These are phyloP conservation scores for Pinus tabuliformis DNA, from an alignment of 75 land plant genomes.

Conservation along the genomic window DNA sequence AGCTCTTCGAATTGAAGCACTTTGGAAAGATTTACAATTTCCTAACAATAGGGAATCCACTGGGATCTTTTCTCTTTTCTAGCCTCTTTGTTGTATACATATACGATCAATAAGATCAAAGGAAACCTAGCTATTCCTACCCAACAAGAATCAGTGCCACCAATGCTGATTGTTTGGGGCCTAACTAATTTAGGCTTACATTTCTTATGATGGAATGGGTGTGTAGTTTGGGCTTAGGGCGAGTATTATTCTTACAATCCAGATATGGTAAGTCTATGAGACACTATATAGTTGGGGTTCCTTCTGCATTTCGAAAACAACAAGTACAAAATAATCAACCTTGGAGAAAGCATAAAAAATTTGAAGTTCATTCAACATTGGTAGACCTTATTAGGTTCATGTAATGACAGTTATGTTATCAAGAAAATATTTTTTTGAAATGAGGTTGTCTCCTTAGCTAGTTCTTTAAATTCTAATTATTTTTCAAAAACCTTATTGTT, in stretches of 20 bases:
- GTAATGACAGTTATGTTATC: too few species aligned
- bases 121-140: neutral
- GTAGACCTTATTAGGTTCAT: too few species aligned
- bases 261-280: slow-evolving; percentile 21
- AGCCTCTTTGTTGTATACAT: slow-evolving; percentile 36
- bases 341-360: too few species aligned
- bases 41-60: slow-evolving; percentile 33
- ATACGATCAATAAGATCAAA: slow-evolving; percentile 29
- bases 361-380: too few species aligned
- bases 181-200: slow-evolving; percentile 34
- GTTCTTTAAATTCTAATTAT: too few species aligned
- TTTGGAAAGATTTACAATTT: slow-evolving; percentile 43
- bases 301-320: neutral
- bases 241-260: slow-evolving; percentile 16
- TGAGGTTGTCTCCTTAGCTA: too few species aligned
- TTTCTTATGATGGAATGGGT: slow-evolving; percentile 34
- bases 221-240: slow-evolving; percentile 22
- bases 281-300: slow-evolving; percentile 8
- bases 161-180: slow-evolving; percentile 10
- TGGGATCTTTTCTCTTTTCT: slow-evolving; percentile 43
- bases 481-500: too few species aligned
- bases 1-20: slow-evolving; percentile 40
- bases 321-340: too few species aligned
- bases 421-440: too few species aligned
- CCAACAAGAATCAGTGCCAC: neutral